Conservation (phyloP, 768 basidiomycete species). For the Podaxis pistillaris region DNA sequence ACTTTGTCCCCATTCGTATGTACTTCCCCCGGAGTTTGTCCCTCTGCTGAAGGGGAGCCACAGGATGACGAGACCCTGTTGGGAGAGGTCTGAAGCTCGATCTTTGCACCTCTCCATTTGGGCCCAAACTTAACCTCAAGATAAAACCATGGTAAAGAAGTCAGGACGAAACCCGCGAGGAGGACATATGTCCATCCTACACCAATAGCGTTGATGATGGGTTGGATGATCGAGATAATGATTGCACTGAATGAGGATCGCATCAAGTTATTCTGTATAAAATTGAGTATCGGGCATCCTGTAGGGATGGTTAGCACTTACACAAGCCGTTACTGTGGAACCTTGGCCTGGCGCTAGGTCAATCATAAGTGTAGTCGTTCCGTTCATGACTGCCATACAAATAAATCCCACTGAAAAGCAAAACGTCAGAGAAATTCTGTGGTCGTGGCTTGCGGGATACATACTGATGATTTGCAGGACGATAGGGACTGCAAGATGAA, state of each 20-base stretch:
- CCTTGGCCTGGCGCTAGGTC: slow-evolving; percentile 62
- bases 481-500: slow-evolving; percentile 51
- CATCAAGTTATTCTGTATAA: slow-evolving; percentile 61
- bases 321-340: slow-evolving; percentile 70
- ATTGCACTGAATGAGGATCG: slow-evolving; percentile 62
- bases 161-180: slow-evolving; percentile 35
- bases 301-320: slow-evolving; percentile 31
- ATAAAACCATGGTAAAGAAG: slow-evolving; percentile 50
- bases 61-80: background rate
- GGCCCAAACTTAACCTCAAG: slow-evolving; percentile 57
- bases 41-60: background rate
- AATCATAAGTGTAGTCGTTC: slow-evolving; percentile 58
- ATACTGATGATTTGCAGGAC: slow-evolving; percentile 40
- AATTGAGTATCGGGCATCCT: background rate
- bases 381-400: slow-evolving; percentile 50
- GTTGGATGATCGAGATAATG: slow-evolving; percentile 60
- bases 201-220: slow-evolving; percentile 50
- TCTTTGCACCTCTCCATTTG: slow-evolving; percentile 6
- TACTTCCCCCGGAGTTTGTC: background rate
- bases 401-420: slow-evolving; percentile 46
- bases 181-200: background rate
- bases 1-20: background rate
- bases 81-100: background rate
- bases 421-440: background rate
- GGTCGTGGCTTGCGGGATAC: slow-evolving; percentile 3